Evolutionary conservation across 306 rosid genomes (phyloP), one percentile per base, ranked within the genome.

Genomic region (Trifolium subterraneum): DNA sequence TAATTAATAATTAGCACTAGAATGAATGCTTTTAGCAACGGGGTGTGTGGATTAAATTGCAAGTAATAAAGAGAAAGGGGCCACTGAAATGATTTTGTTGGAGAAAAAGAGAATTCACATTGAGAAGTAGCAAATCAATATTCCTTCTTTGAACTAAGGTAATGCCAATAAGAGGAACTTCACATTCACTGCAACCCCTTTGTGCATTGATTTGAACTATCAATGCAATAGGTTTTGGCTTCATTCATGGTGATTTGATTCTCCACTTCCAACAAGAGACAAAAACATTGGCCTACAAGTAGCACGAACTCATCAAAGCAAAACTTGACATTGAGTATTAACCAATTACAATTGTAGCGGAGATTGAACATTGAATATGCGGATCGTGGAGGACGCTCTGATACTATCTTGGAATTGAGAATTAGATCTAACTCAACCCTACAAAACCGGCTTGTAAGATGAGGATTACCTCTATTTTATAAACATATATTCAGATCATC

Each of bases 1-100:
- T 38, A 39, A 10, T n/a, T 58, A 54, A 78, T 82, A 22, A 70
- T 82, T 64, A 55, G 27, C 44, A 64, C 3, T 44, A 73, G 74
- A 70, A 70, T 56, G 68, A n/a, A n/a, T n/a, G n/a, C n/a, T 79
- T 72, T 72, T 51, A 47, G 54, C 44, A 36, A 48, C 10, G 36
- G 2, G 2, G 2, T 62, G 10, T 47, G 80, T 63, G 86, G 78
- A 75, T 74, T 78, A 55, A 70, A 74, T 74, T 70, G 71, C 72
- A 64, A 65, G 36, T 51, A 50, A 74, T 7, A 78, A 68, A 73
- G 59, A 58, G 23, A 68, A 73, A 50, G 16, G 69, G 39, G 11
- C 47, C 79, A 72, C 71, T 8, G 19, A 5, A 45, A 62, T 69
- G 58, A 41, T 72, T 59, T 23, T 33, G 79, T 25, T 20, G 39